A percentile compares a stretch with the other conserved stretches of the same genome.
Conservation (phyloP, 2,329 filamentous ascomycete genomes). For the Alternaria rosae region DNA sequence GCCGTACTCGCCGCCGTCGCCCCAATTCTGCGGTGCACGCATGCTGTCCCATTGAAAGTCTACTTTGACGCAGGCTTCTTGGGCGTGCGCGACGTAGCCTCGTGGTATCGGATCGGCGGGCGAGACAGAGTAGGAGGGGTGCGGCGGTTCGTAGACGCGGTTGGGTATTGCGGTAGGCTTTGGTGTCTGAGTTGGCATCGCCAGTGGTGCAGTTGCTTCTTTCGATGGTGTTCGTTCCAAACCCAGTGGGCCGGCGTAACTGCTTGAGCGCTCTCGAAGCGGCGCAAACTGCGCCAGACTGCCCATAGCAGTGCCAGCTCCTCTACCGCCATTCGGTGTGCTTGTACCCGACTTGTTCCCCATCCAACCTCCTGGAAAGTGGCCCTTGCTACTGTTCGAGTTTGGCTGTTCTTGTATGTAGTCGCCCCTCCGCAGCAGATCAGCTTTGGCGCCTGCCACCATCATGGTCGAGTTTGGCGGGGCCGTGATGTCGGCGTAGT, state of each 20-base stretch:
- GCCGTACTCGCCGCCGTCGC: constrained; percentile 83
- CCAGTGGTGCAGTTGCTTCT: constrained; percentile 28
- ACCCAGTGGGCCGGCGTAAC: constrained; percentile 30
- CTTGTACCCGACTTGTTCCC: constrained; percentile 40
- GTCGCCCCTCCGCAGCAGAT: constrained; percentile 79
- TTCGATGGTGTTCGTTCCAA: constrained; percentile 37
- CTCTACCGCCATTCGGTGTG: constrained; percentile 30
- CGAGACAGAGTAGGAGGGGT: constrained; percentile 84
- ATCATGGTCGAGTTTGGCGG: constrained; percentile 87
- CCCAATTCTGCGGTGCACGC: constrained; percentile 78
- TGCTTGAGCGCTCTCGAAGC: constrained; percentile 59
- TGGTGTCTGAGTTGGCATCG: constrained; percentile 19
- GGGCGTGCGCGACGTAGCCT: constrained; percentile 88
- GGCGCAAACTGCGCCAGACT: constrained; percentile 50
- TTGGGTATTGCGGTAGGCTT: constrained; percentile 25
- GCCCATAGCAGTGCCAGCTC: constrained; percentile 37
- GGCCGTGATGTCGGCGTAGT: constrained; percentile 90
- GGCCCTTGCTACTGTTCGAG: constrained; percentile 52
- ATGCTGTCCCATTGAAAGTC: constrained; percentile 98
- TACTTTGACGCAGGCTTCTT: constrained; percentile 83
- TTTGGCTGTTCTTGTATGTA: constrained; percentile 57
- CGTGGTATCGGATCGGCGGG: constrained; percentile 80
- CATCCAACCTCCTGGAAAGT: constrained; percentile 65
- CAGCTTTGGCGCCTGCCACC: constrained; percentile 87
- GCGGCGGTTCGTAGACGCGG: constrained; percentile 72